Evolutionary conservation across 257 asterid species (phyloP), one percentile per base, ranked within the genome.

Genomic region (Fraxinus americana): DNA sequence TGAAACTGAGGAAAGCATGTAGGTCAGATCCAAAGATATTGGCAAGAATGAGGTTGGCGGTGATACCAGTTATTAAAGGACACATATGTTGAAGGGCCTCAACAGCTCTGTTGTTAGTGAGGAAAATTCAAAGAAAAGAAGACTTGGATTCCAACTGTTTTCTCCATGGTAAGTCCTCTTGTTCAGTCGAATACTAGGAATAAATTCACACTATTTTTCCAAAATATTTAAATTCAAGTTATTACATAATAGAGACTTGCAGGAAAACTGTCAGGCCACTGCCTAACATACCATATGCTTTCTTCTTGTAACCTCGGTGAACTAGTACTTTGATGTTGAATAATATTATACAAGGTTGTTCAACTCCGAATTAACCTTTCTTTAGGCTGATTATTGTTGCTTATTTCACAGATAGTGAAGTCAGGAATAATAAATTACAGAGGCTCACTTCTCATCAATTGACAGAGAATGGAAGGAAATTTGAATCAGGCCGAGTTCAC

Each of bases 371-470:
- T 59, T 71, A 59, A 38, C 82, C 50, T 75, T 82, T 78, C 41
- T 79, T 48, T 30, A 41, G 68, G 82, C 86, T 90, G 85, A 84
- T 81, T 41, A 50, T 66, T 78, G 76, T 82, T 79, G 65, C 90
- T 86, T 80, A 65, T 85, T 67, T 77, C 80, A 78, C 95, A 92
- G 97, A 91, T 82, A 76, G 82, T 68, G 93, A 92, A 82, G 77
- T 81, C 73, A 87, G 94, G 89, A 85, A 88, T 59, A 82, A 80
- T 76, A 92, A 92, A 85, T 67, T 88, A 48, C 89, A 67, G 73
- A 80, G 82, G 85, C 83, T 78, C 34, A 81, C 82, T 80, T 81
- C 84, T 67, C 89, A 79, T 69, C 88, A 79, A 54, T 73, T 80
- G 63, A 43, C 73, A 67, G 90, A 88, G 79, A 89, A 91, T 84